phyloP scores from a whole-genome alignment of 495 filamentous ascomycete species.

The Trichoderma asperelloides region DNA sequence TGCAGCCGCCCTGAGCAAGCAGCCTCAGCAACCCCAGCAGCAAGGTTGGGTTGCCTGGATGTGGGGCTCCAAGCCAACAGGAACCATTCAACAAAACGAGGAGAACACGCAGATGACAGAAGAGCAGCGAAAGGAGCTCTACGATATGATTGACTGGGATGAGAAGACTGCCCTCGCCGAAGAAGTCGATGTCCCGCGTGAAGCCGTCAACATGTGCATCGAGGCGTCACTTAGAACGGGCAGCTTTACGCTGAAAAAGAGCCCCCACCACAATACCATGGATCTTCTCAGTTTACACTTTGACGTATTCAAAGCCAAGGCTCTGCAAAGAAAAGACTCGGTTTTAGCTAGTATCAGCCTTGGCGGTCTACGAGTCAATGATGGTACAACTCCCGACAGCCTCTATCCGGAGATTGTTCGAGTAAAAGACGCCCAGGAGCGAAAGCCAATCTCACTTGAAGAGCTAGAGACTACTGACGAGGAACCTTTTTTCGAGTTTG shows the following conservation, averaged over 20 bases:
- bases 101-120: slow-evolving; percentile 81
- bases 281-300: slow-evolving; percentile 88
- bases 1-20: slow-evolving; percentile 55
- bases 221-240: slow-evolving; percentile 84
- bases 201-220: slow-evolving; percentile 85
- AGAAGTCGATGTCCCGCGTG: slow-evolving; percentile 77
- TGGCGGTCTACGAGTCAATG: slow-evolving; percentile 86
- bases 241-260: slow-evolving; percentile 84
- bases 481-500: slow-evolving; percentile 82
- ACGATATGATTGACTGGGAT: slow-evolving; percentile 95
- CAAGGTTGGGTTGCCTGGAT: slow-evolving; percentile 85
- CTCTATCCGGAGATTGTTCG: slow-evolving; percentile 89
- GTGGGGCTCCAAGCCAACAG: slow-evolving; percentile 67
- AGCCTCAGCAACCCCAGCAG: slow-evolving; percentile 40
- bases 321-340: slow-evolving; percentile 80
- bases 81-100: slow-evolving; percentile 42
- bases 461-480: slow-evolving; percentile 50
- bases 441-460: slow-evolving; percentile 45
- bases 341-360: slow-evolving; percentile 81
- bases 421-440: slow-evolving; percentile 69
- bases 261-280: slow-evolving; percentile 66
- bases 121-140: slow-evolving; percentile 90
- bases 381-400: slow-evolving; percentile 85
- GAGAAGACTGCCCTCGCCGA: slow-evolving; percentile 87
- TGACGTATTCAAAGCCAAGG: slow-evolving; percentile 82